Evolutionary conservation across 805 yeast species (phyloP).

Genomic region (Grigorovia humatica): DNA sequence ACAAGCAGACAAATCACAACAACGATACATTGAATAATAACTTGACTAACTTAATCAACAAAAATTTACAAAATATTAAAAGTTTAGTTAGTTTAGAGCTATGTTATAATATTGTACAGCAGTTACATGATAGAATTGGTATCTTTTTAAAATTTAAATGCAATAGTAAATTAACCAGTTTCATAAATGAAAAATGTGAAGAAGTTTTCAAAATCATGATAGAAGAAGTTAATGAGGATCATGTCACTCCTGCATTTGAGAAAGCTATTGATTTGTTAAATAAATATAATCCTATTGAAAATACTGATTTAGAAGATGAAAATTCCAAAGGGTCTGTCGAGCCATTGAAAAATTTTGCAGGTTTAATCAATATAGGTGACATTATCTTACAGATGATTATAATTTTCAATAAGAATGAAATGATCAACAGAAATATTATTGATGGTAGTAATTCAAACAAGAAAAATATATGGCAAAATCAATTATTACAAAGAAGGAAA

Average conservation of each 20-base stretch:
- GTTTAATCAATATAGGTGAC: conserved; percentile 87
- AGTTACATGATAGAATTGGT: conserved; percentile 54
- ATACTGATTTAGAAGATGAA: neutral
- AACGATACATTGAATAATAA: conserved; percentile 46
- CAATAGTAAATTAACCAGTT: conserved; percentile 16
- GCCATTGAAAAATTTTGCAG: conserved; percentile 80
- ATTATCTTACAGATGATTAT: conserved; percentile 85
- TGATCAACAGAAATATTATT: conserved; percentile 43
- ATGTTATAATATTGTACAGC: conserved; percentile 58
- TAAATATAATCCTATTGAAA: conserved; percentile 53
- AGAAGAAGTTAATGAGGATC: conserved; percentile 54
- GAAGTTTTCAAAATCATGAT: conserved; percentile 62
- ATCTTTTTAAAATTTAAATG: conserved; percentile 41
- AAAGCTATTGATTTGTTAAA: conserved; percentile 64
- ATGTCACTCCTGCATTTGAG: conserved; percentile 75
- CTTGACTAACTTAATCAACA: conserved; percentile 68
- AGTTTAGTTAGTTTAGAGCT: conserved; percentile 72
- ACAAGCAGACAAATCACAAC: conserved; percentile 17
- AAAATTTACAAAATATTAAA: conserved; percentile 65
- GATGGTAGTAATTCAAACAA: conserved; percentile 30
- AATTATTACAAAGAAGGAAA: conserved; percentile 69
- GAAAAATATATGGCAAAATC: conserved; percentile 67
- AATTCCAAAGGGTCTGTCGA: conserved; percentile 37
- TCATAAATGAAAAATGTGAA: conserved; percentile 31
- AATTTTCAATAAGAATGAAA: conserved; percentile 81